These are phyloP conservation scores for Paspalum notatum DNA, from an alignment of 176 grass and related monocot genomes.

Conservation along the genomic window DNA sequence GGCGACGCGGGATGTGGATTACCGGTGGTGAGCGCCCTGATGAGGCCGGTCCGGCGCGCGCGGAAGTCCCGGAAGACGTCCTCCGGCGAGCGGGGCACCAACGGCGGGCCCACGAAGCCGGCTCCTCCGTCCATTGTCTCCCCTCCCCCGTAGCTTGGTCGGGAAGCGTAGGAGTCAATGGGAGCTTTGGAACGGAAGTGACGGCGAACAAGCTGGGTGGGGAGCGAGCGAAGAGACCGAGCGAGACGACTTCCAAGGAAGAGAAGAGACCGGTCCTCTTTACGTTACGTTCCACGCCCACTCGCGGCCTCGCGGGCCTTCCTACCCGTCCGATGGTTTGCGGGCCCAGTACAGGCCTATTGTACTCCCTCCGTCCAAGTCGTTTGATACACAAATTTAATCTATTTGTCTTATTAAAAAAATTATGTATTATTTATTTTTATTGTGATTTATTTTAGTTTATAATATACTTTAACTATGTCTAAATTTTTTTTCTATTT, in stretches of 20 bases:
- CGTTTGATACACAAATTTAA: no score
- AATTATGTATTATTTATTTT: no score
- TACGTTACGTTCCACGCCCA: no score
- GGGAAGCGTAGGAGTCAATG: background rate
- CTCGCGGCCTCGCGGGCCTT: no score
- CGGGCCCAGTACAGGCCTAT: no score
- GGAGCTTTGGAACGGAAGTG: background rate
- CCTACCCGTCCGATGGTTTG: no score
- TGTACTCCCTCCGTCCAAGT: no score
- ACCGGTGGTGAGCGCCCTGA: constrained; percentile 74
- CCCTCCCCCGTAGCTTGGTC: background rate
- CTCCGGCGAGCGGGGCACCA: constrained; percentile 53
- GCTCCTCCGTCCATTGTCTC: constrained; percentile 42
- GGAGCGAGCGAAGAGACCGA: background rate
- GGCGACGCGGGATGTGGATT: background rate
- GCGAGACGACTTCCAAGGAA: background rate
- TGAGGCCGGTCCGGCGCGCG: constrained; percentile 57
- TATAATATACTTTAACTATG: no score
- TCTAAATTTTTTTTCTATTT: no score
- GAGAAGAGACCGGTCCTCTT: no score
- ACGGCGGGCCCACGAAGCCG: constrained; percentile 28
- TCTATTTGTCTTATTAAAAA: no score
- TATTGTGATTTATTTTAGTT: no score
- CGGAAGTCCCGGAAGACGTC: constrained; percentile 69
- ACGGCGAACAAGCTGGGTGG: background rate